These are phyloP conservation scores for Fusarium sp. DNA, from an alignment of 2,329 filamentous ascomycete genomes.

Conservation along the genomic window DNA sequence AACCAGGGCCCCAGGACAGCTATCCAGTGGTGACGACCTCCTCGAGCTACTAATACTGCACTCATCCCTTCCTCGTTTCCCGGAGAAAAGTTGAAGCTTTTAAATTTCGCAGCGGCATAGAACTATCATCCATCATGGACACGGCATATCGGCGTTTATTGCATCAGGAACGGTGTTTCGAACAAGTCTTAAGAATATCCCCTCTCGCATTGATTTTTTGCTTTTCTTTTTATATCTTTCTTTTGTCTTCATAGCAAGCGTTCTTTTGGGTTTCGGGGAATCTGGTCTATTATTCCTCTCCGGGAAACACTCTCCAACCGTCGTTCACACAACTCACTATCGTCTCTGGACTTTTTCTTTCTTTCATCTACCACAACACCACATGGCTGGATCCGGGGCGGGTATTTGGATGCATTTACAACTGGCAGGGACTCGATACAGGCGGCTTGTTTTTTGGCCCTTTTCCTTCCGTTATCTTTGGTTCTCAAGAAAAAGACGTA, in stretches of 20 bases:
- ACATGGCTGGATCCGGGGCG: slow-evolving; percentile 66
- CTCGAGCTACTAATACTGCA: slow-evolving; percentile 56
- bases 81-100: slow-evolving; percentile 50
- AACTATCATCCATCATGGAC: slow-evolving; percentile 51
- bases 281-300: slow-evolving; percentile 51
- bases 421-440: slow-evolving; percentile 60
- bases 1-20: slow-evolving; percentile 63
- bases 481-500: slow-evolving; percentile 65
- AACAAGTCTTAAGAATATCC: slow-evolving; percentile 53
- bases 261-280: slow-evolving; percentile 50
- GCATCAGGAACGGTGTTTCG: slow-evolving; percentile 58
- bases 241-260: slow-evolving; percentile 60
- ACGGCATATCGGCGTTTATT: slow-evolving; percentile 55
- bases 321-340: slow-evolving; percentile 47
- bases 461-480: slow-evolving; percentile 47
- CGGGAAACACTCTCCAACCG: slow-evolving; percentile 51
- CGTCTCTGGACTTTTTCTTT: slow-evolving; percentile 54
- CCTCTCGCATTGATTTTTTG: slow-evolving; percentile 46
- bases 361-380: slow-evolving; percentile 55
- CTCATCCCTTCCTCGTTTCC: slow-evolving; percentile 48
- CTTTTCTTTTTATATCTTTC: slow-evolving; percentile 46
- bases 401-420: slow-evolving; percentile 66
- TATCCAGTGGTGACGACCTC: slow-evolving; percentile 62
- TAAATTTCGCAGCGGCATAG: slow-evolving; percentile 53
- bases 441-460: slow-evolving; percentile 56